Evolutionary conservation across 495 filamentous ascomycete genomes (phyloP).

Genomic region (Umbilicaria muhlenbergii): DNA sequence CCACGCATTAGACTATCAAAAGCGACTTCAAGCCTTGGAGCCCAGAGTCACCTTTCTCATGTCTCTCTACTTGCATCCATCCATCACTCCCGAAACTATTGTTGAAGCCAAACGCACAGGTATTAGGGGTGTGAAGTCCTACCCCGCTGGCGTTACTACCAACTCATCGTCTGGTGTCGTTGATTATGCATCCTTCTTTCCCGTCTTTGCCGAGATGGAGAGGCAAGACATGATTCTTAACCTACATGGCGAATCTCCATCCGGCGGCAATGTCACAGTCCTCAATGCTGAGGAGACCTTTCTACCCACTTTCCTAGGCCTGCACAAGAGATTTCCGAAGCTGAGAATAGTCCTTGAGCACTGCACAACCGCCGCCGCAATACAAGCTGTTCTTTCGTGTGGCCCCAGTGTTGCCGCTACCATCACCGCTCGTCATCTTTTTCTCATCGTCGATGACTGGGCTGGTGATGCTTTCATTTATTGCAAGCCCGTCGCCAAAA

Average conservation of each 20-base stretch:
- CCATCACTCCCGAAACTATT: constrained; percentile 65
- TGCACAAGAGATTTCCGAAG: constrained; percentile 63
- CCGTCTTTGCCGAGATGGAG: constrained; percentile 71
- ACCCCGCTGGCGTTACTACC: constrained; percentile 57
- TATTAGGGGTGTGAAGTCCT: constrained; percentile 37
- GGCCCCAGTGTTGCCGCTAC: constrained; percentile 60
- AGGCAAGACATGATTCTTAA: constrained; percentile 46
- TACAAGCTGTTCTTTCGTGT: constrained; percentile 60
- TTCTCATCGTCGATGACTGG: constrained; percentile 61
- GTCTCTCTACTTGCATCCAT: constrained; percentile 72
- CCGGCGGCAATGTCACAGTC: constrained; percentile 37
- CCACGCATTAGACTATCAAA: constrained; percentile 61
- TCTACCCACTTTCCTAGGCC: constrained; percentile 54
- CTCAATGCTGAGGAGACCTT: constrained; percentile 71
- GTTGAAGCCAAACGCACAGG: constrained; percentile 51
- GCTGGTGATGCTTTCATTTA: constrained; percentile 64
- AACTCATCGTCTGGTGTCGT: constrained; percentile 74
- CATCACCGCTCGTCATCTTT: constrained; percentile 70
- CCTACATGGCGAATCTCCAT: constrained; percentile 42
- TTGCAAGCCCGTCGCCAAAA: constrained; percentile 77
- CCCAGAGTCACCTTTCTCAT: constrained; percentile 69
- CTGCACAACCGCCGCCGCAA: constrained; percentile 69
- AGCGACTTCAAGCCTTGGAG: constrained; percentile 47
- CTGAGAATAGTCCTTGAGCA: constrained; percentile 67
- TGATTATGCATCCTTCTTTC: constrained; percentile 52